These are phyloP conservation scores for Trichoderma asperelloides DNA, from an alignment of 495 filamentous ascomycete genomes.

Conservation along the genomic window DNA sequence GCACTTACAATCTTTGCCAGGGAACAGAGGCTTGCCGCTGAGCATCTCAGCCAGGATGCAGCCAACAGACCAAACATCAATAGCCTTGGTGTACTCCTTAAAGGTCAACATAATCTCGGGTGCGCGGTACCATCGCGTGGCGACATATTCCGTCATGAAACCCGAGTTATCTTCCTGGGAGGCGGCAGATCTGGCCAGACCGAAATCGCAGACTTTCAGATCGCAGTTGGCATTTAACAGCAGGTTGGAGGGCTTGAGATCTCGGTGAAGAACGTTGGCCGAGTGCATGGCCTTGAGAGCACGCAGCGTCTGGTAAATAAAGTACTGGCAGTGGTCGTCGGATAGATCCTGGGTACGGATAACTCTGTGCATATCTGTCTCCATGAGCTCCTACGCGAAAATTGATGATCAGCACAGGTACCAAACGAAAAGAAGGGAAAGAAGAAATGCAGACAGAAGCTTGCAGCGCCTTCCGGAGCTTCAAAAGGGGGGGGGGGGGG, in stretches of 20 bases:
- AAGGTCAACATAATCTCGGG: conserved; percentile 99
- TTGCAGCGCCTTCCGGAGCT: neutral
- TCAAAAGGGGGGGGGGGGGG: neutral
- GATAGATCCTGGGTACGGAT: conserved; percentile 98
- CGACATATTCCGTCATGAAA: conserved; percentile 99
- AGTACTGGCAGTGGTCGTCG: conserved; percentile 99
- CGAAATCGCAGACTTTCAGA: conserved; percentile 98
- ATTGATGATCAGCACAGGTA: conserved; percentile 12
- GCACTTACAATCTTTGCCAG: conserved; percentile 92
- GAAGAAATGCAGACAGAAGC: neutral
- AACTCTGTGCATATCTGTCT: conserved; percentile 99
- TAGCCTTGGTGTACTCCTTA: conserved; percentile 99
- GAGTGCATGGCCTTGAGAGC: conserved; percentile 99
- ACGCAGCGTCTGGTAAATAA: conserved; percentile 98
- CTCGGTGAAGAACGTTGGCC: conserved; percentile 94
- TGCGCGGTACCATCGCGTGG: conserved; percentile 97
- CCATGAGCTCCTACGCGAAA: conserved; percentile 79
- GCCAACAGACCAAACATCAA: conserved; percentile 98
- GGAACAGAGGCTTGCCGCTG: conserved; percentile 96
- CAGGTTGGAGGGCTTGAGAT: conserved; percentile 94
- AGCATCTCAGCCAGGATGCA: conserved; percentile 99
- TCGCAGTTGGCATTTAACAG: conserved; percentile 98
- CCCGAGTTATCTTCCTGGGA: conserved; percentile 97
- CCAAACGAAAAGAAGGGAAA: neutral
- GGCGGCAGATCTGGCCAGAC: conserved; percentile 83